Conservation (phyloP, 2,329 filamentous ascomycete species). For the Aureobasidium pullulans region DNA sequence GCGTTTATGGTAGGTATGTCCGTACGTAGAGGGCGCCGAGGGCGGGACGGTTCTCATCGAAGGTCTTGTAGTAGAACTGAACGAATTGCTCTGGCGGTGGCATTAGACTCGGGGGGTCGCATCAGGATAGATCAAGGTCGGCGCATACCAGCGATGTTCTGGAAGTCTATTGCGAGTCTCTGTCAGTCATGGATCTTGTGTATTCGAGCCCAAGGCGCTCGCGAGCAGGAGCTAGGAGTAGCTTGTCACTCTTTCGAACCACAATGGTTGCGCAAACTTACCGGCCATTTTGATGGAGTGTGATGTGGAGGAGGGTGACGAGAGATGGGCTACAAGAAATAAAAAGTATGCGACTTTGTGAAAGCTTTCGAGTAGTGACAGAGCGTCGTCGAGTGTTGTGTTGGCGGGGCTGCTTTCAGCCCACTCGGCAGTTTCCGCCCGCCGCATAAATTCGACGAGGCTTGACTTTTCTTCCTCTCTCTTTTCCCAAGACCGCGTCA, state of each 20-base stretch:
- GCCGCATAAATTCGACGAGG: neutral
- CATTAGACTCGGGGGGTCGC: neutral
- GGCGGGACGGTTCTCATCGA: slow-evolving; percentile 62
- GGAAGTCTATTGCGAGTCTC: slow-evolving; percentile 29
- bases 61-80: slow-evolving; percentile 81
- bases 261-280: neutral
- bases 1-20: slow-evolving; percentile 15
- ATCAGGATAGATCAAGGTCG: neutral
- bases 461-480: neutral
- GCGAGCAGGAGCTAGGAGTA: neutral
- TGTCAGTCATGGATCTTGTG: neutral
- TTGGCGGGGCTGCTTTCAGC: slow-evolving; percentile 6
- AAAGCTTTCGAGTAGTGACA: neutral
- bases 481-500: neutral
- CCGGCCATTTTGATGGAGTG: slow-evolving; percentile 8
- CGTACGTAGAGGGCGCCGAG: slow-evolving; percentile 76
- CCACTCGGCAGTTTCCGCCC: slow-evolving; percentile 3
- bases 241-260: neutral
- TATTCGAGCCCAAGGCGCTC: neutral
- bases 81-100: slow-evolving; percentile 68
- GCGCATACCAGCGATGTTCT: slow-evolving; percentile 36
- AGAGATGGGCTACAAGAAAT: neutral
- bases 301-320: neutral
- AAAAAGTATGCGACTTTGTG: neutral
- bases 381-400: slow-evolving; percentile 1